Evolutionary conservation across 306 rosid genomes (phyloP), one percentile per base, ranked within the genome.

Genomic region (Psophocarpus tetragonolobus): DNA sequence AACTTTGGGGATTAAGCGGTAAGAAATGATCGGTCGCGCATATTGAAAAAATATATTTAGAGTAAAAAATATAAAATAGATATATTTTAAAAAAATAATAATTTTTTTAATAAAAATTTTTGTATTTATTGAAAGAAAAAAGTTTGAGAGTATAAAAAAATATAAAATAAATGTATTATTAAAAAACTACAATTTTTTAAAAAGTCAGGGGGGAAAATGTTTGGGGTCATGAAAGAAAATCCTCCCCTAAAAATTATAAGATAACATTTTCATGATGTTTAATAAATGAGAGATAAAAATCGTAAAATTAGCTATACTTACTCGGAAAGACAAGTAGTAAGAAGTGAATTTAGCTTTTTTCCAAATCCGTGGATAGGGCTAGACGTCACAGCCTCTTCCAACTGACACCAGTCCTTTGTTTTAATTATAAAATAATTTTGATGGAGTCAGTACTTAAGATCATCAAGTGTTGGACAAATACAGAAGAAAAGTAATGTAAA

Each of bases 321-420:
- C 98, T 81, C 92, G 68, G 96, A 93, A 70, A 91, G 77, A 78
- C 73, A 82, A 39, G 86, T 29, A 23, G 70, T 45, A 56, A 91
- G 79, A 39, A 93, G 76, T 58, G 90, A 79, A 83, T 86, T 89
- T 50, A 91, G 86, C 84, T 70, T 93, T 90, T 87, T 93, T 60
- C 98, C 97, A 63, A 93, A 91, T 60, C 88, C 93, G 79, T 85
- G 54, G 74, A 88, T 15, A 15, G 81, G 91, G 42, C 91, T 86
- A 3, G 81, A 75, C 68, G 91, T 84, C 41, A 86, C 91, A 29
- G 82, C 89, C 82, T 88, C 88, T 75, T 88, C 91, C 87, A 93
- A 81, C 36, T 79, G 79, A 74, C 71, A 65, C 98, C 97, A 93
- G 24, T 84, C 93, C 98, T 93, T 77, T 53, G 67, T 65, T 51